Conservation (phyloP, 768 basidiomycete genomes). For the Mycena crocata region DNA sequence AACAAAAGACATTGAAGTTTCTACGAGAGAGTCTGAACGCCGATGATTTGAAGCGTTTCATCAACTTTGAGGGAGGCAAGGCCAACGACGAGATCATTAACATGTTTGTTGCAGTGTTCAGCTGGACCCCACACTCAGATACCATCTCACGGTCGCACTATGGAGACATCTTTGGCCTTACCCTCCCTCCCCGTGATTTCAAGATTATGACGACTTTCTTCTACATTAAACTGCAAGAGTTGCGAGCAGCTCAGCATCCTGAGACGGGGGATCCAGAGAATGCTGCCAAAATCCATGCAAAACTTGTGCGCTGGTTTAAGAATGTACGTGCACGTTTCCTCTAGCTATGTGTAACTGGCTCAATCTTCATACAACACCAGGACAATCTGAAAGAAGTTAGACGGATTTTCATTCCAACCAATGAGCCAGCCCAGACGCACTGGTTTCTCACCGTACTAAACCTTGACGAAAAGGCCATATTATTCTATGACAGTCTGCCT, state of each 20-base stretch:
- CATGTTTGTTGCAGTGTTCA: not conserved
- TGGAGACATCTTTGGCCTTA: not conserved
- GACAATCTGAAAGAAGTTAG: no score
- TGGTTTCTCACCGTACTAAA: no score
- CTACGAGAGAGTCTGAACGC: not conserved
- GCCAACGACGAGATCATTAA: constrained; percentile 12
- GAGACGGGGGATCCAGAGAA: no score
- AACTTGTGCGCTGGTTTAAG: not conserved
- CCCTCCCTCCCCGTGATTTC: not conserved
- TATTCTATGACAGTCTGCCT: no score
- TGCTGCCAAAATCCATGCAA: no score
- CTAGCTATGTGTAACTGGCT: no score
- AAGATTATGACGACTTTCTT: constrained; percentile 1
- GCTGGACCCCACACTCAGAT: no score
- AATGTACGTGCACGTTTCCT: not conserved
- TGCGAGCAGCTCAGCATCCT: not conserved
- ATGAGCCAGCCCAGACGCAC: no score
- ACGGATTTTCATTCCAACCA: no score
- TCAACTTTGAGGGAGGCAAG: not conserved
- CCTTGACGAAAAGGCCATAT: no score
- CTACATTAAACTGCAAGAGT: not conserved
- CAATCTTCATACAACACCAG: no score
- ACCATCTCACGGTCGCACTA: not conserved
- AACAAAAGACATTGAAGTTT: not conserved
- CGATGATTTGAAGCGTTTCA: not conserved